A percentile compares a stretch with the other conserved stretches of the same genome.
Conservation (phyloP, 2,329 filamentous ascomycete species). For the Xylaria sp. region DNA sequence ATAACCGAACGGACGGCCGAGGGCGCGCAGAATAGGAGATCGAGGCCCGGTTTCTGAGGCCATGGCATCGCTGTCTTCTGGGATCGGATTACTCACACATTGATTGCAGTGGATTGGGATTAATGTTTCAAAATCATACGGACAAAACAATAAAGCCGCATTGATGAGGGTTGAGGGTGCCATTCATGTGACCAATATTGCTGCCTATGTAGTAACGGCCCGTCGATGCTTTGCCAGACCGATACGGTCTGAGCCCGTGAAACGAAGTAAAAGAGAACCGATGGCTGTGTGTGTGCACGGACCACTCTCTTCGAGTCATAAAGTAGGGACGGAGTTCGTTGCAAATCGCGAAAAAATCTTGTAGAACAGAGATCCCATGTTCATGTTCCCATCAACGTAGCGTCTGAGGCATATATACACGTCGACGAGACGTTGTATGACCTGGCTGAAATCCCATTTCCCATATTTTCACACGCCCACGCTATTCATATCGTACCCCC, state of each 20-base stretch:
- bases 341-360: no score
- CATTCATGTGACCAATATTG: neutral
- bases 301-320: neutral
- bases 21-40: constrained; percentile 16
- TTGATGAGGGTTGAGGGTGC: neutral
- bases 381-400: no score
- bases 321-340: no score
- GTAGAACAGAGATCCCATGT: no score
- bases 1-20: constrained; percentile 39
- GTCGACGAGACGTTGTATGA: no score
- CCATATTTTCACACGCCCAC: no score
- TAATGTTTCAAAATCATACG: neutral
- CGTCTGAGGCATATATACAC: no score
- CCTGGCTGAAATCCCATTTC: no score
- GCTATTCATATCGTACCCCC: no score
- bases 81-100: neutral
- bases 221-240: neutral
- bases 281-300: neutral
- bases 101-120: neutral
- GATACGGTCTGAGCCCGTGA: neutral
- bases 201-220: neutral
- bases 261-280: no score
- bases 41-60: constrained; percentile 21
- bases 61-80: constrained; percentile 17
- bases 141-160: neutral